Evolutionary conservation across 805 yeast species (phyloP), one percentile per base, ranked within the genome.

Genomic region (Kodamaea hsintzibuensis): DNA sequence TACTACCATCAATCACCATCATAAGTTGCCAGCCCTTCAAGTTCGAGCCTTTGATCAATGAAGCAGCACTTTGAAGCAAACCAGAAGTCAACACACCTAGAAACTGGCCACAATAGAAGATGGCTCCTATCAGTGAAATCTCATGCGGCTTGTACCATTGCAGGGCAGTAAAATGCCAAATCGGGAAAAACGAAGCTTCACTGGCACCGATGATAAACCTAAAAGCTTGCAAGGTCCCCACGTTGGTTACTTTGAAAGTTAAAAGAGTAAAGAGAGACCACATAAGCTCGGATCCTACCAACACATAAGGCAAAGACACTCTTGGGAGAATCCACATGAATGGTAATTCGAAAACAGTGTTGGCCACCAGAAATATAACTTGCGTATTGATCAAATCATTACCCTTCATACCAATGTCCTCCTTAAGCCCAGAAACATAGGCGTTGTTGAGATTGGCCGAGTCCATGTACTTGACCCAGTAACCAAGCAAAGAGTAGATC

Each of bases 31-130:
- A 66, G 8, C 53, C 53, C 8, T 37, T n/a, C 18, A 49, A 44
- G 17, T n/a, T 10, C 3, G 35, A 17, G 7, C 27, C 14, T 16
- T 47, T 47, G 4, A 47, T 39, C 12, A 35, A 18, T 1, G 54
- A 47, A 7, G 54, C 56, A 17, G 65, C 64, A 2, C 64, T 65
- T 16, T 66, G 66, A n/a, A 69, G 58, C 16, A 67, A 54, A 0
- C 72, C 72, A 7, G 68, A 59, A 2, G 71, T 65, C 48, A 69
- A 58, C 10, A 66, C 57, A 2, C 72, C 72, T 22, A 69, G 58
- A 51, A 64, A 67, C 53, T 68, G 71, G 2, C 72, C 72, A 47
- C 61, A 60, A 56, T 68, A 69, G 47, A 64, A 66, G 52, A 67
- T 56, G 12, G 55, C 60, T 42, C 66, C 67, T 42, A 68, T 58